Percentiles rank a stretch among this genome's conserved stretches.
These are phyloP conservation scores for Thraustochytrium striatum DNA, from an alignment of 352 stramenopile genomes.

Conservation along the genomic window DNA sequence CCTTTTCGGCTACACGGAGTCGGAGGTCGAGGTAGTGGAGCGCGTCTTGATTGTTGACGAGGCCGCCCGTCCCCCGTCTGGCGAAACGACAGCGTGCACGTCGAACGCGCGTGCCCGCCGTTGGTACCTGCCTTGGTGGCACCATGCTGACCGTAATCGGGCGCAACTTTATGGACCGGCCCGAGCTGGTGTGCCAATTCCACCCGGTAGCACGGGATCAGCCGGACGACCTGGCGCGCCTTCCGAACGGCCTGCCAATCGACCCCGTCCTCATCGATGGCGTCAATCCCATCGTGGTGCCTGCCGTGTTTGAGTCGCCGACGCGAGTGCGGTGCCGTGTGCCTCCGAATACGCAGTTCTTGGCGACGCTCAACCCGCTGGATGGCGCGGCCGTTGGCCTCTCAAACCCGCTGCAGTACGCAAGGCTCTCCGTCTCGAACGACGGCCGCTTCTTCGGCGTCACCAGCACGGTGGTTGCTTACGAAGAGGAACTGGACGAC, in stretches of 20 bases:
- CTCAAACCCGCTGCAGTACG: neutral
- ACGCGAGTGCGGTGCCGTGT: constrained; percentile 73
- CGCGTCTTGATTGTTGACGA: constrained; percentile 86
- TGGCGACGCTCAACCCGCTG: too few species aligned
- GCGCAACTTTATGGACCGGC: constrained; percentile 83
- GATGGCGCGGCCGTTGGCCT: neutral
- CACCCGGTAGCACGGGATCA: neutral
- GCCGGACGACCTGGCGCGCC: neutral
- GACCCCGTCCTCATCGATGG: neutral
- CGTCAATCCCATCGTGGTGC: constrained; percentile 53
- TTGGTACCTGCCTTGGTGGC: constrained; percentile 57
- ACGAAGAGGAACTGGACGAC: constrained; percentile 52
- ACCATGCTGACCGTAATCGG: constrained; percentile 82
- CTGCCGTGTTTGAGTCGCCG: constrained; percentile 69
- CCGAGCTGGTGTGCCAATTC: constrained; percentile 76
- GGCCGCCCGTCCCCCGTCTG: constrained; percentile 69
- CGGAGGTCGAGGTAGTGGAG: constrained; percentile 77
- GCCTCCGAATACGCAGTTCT: too few species aligned
- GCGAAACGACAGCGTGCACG: constrained; percentile 91
- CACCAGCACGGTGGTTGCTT: constrained; percentile 62
- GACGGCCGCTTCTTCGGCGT: constrained; percentile 68
- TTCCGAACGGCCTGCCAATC: neutral
- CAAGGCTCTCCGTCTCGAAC: constrained; percentile 72
- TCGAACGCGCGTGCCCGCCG: constrained; percentile 75
- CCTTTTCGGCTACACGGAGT: constrained; percentile 51